These are phyloP conservation scores for Penicillium sp. DNA, from an alignment of 2,329 filamentous ascomycete genomes.

Conservation along the genomic window DNA sequence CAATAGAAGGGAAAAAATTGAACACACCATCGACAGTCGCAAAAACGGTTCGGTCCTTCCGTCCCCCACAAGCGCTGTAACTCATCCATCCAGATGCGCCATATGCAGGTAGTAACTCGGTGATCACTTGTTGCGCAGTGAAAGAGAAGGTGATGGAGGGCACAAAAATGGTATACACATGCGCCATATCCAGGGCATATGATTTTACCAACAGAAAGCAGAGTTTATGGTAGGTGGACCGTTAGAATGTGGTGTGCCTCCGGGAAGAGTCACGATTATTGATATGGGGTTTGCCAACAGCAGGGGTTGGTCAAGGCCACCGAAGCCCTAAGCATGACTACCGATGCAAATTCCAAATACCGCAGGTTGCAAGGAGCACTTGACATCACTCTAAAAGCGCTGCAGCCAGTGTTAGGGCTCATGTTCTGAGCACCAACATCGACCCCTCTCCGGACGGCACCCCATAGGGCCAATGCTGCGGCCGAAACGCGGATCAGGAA, in stretches of 20 bases:
- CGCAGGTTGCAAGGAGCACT: conserved; percentile 6
- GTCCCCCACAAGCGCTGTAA: conserved; percentile 12
- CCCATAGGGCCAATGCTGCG: conserved; percentile 11
- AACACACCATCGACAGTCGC: conserved; percentile 4
- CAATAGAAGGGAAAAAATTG: conserved; percentile 16
- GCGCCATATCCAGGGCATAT: conserved; percentile 19
- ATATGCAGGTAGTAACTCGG: conserved; percentile 16
- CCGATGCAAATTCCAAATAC: conserved; percentile 8
- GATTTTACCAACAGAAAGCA: conserved; percentile 24
- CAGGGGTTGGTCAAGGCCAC: conserved; percentile 4
- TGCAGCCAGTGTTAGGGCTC: conserved; percentile 1
- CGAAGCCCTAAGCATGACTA: conserved; percentile 12
- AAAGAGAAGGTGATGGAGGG: conserved; percentile 23
- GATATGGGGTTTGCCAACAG: conserved; percentile 1
- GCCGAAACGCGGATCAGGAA: conserved; percentile 11
- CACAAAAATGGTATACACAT: conserved; percentile 12
- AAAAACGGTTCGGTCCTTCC: conserved; percentile 3
- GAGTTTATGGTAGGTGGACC: conserved; percentile 33
- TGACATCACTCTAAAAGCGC: conserved; percentile 19
- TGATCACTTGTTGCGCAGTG: conserved; percentile 11
- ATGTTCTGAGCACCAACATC: conserved; percentile 10
- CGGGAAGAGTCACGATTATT: conserved; percentile 1
- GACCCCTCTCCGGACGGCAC: conserved; percentile 5
- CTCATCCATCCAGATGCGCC: conserved; percentile 14
- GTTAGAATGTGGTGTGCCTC: conserved; percentile 22